phyloP scores from a whole-genome alignment of 495 filamentous ascomycete species.

The Penicillium odoratum region DNA sequence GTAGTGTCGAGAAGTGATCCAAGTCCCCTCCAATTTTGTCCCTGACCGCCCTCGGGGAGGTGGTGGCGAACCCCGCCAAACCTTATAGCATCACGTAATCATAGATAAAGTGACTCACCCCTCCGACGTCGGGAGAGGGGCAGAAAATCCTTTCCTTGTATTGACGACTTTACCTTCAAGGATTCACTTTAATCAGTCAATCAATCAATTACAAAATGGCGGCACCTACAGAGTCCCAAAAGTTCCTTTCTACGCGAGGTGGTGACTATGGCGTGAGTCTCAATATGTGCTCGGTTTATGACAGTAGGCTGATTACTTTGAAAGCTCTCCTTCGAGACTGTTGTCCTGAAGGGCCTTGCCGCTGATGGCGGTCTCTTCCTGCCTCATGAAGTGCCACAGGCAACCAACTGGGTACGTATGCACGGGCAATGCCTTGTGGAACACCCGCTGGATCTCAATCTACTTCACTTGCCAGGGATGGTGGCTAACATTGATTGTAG shows the following conservation, averaged over 20 bases:
- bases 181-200: neutral
- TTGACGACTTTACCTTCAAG: neutral
- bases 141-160: neutral
- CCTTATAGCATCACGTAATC: neutral
- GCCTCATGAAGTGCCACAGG: slow-evolving; percentile 12
- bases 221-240: slow-evolving; percentile 55
- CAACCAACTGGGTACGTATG: slow-evolving; percentile 25
- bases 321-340: slow-evolving; percentile 86
- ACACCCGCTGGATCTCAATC: neutral
- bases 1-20: no score
- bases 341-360: slow-evolving; percentile 89
- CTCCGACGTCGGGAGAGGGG: slow-evolving; percentile 5
- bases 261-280: slow-evolving; percentile 70
- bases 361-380: slow-evolving; percentile 67
- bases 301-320: slow-evolving; percentile 10
- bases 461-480: slow-evolving; percentile 67
- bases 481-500: slow-evolving; percentile 50
- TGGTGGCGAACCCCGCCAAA: neutral
- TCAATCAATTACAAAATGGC: neutral
- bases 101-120: neutral
- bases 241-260: slow-evolving; percentile 79
- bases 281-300: slow-evolving; percentile 4
- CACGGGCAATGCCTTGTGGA: neutral
- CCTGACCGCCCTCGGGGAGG: neutral
- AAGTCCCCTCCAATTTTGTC: neutral